Evolutionary conservation across 2,329 filamentous ascomycete species (phyloP), one percentile per base, ranked within the genome.

Genomic region (Simplicillium sp.): DNA sequence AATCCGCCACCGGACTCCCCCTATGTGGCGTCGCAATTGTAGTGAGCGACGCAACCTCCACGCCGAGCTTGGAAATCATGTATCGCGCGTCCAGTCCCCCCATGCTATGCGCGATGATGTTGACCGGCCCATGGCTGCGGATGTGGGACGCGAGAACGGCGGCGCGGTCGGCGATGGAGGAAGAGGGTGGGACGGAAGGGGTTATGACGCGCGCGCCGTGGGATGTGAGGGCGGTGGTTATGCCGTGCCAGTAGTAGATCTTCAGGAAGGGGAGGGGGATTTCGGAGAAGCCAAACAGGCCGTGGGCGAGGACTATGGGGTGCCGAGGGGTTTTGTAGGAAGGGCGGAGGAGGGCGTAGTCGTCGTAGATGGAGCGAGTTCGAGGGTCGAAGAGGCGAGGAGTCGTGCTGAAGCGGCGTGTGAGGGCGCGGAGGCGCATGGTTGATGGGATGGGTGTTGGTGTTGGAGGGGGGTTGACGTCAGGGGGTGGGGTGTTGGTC

Each of bases 81-180:
- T 80, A 79, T 36, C 79, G 67, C 9, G 77, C 73, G 54, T 82
- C 79, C 3, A 83, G 65, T 2, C 79, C 78, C 37, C 79, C 77
- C 77, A 81, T 81, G 49, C 70, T 75, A 61, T 88, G 84, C 33
- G 77, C 77, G 15, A 88, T 70, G 44, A 95, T 84, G 55, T 86
- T 87, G 48, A 95, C 86, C 38, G 80, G 75, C 45, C 61, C 64
- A 14, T 66, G 67, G 16, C 57, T 50, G 35, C 13, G 34, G 44
- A 82, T 80, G 46, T 74, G 67, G 46, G 62, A 52, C 28, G 68
- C 68, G n/a, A 83, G 67, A 49, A 68, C 68, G 43, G 68, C 67
- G 18, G 79, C 78, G 41, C 78, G 72, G 45, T 73, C 66, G 56
- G 76, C 71, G 52, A 83, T 81, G 43, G 69, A 75, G 31, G 70